A percentile compares a stretch with the other conserved stretches of the same genome.
Conservation (phyloP, 768 basidiomycete genomes). For the Pisolithus tinctorius region DNA sequence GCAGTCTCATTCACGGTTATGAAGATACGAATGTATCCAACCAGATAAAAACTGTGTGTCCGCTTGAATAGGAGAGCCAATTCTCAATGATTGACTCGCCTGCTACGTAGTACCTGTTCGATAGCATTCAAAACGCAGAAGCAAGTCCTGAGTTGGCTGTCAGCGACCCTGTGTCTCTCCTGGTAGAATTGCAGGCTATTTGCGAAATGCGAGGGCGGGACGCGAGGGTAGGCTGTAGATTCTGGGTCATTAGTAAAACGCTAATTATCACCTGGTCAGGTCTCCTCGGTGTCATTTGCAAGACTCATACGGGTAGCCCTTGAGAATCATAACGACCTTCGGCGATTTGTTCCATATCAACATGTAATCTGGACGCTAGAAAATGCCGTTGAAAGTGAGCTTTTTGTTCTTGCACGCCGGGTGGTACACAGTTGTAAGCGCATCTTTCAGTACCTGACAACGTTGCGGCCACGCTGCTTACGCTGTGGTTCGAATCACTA, state of each 20-base stretch:
- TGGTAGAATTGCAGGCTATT: conserved; percentile 20
- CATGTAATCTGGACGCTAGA: conserved; percentile 47
- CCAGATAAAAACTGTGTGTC: conserved; percentile 16
- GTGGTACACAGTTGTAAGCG: not conserved
- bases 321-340: conserved; percentile 30
- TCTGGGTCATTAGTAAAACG: not conserved
- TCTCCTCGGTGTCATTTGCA: conserved; percentile 16
- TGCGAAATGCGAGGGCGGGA: conserved; percentile 6
- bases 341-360: conserved; percentile 45
- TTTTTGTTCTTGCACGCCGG: not conserved
- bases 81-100: not conserved
- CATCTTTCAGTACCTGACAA: conserved; percentile 25
- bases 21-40: conserved; percentile 12
- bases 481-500: conserved; percentile 45
- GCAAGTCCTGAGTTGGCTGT: not conserved
- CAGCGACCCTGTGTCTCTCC: conserved; percentile 18
- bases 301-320: conserved; percentile 37
- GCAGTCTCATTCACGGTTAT: conserved; percentile 2
- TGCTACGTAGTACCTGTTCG: conserved; percentile 12
- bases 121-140: not conserved
- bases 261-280: conserved; percentile 7
- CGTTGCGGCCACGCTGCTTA: conserved; percentile 29
- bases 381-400: conserved; percentile 36
- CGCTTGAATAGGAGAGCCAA: not conserved
- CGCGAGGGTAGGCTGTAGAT: conserved; percentile 11